These are phyloP conservation scores for Arthroderma sp. DNA, from an alignment of 2,329 filamentous ascomycete species.

Conservation along the genomic window DNA sequence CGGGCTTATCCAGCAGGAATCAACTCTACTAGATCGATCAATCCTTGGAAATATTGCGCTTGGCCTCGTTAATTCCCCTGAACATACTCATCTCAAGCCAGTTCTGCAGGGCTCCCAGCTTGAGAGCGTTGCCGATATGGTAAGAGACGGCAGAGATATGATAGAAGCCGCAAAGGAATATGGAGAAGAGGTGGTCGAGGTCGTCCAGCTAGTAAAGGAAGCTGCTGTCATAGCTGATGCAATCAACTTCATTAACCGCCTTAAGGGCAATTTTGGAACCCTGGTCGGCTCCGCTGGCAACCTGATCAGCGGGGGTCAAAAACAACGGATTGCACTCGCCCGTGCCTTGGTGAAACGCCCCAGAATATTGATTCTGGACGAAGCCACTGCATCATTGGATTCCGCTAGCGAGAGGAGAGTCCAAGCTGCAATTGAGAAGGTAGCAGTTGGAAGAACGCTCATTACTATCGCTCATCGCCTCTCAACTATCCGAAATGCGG, in stretches of 20 bases:
- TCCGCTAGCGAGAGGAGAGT: conserved; percentile 15
- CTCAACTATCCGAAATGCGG: conserved; percentile 16
- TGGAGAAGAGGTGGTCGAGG: conserved; percentile 30
- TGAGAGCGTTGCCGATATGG: conserved; percentile 37
- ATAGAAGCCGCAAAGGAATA: conserved; percentile 31
- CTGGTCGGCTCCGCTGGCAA: conserved; percentile 44
- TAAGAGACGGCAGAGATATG: conserved; percentile 40
- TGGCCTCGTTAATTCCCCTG: conserved; percentile 25
- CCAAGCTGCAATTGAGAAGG: conserved; percentile 13
- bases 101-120: conserved; percentile 39
- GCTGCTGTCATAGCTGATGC: conserved; percentile 49
- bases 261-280: conserved; percentile 39
- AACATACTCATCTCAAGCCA: conserved; percentile 23
- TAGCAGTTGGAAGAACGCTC: conserved; percentile 12
- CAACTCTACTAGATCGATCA: conserved; percentile 66
- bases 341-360: conserved; percentile 70
- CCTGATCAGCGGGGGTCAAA: conserved; percentile 17
- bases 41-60: conserved; percentile 66
- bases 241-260: conserved; percentile 39
- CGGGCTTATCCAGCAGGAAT: conserved; percentile 74
- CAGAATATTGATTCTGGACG: conserved; percentile 48
- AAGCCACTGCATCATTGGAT: conserved; percentile 19
- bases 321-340: conserved; percentile 63
- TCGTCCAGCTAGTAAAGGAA: conserved; percentile 9
- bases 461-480: conserved; percentile 19